phyloP scores from a whole-genome alignment of 1,284 basidiomycete species.

The Apiotrichum montevideense region DNA sequence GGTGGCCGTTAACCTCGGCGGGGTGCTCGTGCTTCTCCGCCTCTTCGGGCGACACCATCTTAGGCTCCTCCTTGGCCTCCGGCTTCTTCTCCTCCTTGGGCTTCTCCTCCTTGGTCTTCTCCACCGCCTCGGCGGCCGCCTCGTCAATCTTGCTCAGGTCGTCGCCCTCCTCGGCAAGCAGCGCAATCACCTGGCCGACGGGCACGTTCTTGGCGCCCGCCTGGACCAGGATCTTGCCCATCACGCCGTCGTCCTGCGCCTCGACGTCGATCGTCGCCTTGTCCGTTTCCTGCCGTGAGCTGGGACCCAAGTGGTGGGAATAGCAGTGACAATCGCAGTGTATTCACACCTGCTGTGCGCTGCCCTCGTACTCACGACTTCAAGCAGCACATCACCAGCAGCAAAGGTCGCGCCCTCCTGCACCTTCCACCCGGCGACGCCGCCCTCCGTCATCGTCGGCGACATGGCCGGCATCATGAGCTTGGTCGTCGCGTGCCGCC shows the following conservation, averaged over 20 bases:
- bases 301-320: too few species aligned
- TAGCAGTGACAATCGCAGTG: too few species aligned
- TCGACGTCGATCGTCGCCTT: slow-evolving; percentile 99
- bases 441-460: slow-evolving; percentile 97
- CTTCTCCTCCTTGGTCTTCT: slow-evolving; percentile 18
- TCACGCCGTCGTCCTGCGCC: slow-evolving; percentile 88
- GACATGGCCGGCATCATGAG: slow-evolving; percentile 94
- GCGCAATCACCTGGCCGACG: slow-evolving; percentile 81
- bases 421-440: slow-evolving; percentile 88
- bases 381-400: slow-evolving; percentile 84
- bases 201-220: slow-evolving; percentile 80
- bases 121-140: slow-evolving; percentile 53
- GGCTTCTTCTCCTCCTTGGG: background rate
- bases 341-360: background rate
- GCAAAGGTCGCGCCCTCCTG: slow-evolving; percentile 76
- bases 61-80: slow-evolving; percentile 1
- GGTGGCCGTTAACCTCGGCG: slow-evolving; percentile 33
- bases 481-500: slow-evolving; percentile 59
- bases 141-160: slow-evolving; percentile 78
- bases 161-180: slow-evolving; percentile 95
- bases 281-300: slow-evolving; percentile 76
- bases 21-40: slow-evolving; percentile 18
- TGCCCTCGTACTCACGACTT: slow-evolving; percentile 63
- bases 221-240: slow-evolving; percentile 82
- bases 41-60: too few species aligned